Conservation (phyloP, 305 asterid genomes). For the Fraxinus sp. region DNA sequence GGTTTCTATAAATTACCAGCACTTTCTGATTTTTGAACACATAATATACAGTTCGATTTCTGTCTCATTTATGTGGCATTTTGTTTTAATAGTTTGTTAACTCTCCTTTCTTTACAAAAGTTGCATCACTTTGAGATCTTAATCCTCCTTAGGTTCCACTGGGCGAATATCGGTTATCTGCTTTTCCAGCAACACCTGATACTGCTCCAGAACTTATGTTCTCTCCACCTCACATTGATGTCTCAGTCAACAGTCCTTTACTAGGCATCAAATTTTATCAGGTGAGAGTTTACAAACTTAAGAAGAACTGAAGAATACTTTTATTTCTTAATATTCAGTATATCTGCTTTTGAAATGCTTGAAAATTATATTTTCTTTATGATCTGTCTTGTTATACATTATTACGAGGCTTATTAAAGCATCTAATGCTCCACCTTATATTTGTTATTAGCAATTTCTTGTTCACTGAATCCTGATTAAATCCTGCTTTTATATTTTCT, state of each 20-base stretch:
- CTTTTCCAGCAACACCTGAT: conserved; percentile 81
- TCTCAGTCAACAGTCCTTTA: conserved; percentile 60
- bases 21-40: neutral
- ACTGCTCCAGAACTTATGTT: conserved; percentile 78
- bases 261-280: conserved; percentile 68
- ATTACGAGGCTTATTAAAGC: neutral
- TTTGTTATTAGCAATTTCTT: conserved; percentile 1
- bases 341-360: conserved; percentile 9
- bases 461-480: conserved; percentile 7
- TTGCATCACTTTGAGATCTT: conserved; percentile 25
- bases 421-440: conserved; percentile 10
- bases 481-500: neutral
- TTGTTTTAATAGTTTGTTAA: neutral
- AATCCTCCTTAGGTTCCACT: conserved; percentile 72
- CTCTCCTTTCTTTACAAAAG: neutral
- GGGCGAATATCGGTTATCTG: conserved; percentile 91
- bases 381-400: conserved; percentile 2
- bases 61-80: neutral
- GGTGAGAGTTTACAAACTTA: conserved; percentile 45
- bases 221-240: conserved; percentile 76
- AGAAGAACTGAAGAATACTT: conserved; percentile 12
- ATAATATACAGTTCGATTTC: neutral
- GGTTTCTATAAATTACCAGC: neutral
- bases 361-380: conserved; percentile 9
- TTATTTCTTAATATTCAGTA: conserved; percentile 2